These are phyloP conservation scores for Nematocida ironsii DNA, from an alignment of 371 early-diverging fungal genomes.

Conservation along the genomic window DNA sequence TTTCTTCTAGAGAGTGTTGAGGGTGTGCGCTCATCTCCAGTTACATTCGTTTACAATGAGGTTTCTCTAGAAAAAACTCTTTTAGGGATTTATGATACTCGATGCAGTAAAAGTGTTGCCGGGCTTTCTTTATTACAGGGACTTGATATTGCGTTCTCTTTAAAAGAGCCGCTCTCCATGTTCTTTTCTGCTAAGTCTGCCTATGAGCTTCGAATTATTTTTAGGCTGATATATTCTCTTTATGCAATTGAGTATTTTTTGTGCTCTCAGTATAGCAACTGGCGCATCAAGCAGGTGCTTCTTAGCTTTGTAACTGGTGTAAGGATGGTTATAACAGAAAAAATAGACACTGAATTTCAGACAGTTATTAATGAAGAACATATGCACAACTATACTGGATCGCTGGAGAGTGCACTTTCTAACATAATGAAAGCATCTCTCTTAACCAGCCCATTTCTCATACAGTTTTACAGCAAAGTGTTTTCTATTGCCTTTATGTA, in stretches of 20 bases:
- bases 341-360: slow-evolving; percentile 1
- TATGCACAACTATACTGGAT: background rate
- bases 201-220: slow-evolving; percentile 39
- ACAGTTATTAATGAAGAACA: background rate
- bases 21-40: background rate
- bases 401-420: slow-evolving; percentile 28
- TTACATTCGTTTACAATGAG: slow-evolving; percentile 24
- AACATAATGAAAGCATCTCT: slow-evolving; percentile 43
- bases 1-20: slow-evolving; percentile 25
- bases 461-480: slow-evolving; percentile 46
- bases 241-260: slow-evolving; percentile 44
- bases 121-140: slow-evolving; percentile 45
- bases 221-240: slow-evolving; percentile 48
- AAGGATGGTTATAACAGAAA: slow-evolving; percentile 50
- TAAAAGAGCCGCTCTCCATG: slow-evolving; percentile 31
- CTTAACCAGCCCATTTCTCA: slow-evolving; percentile 35
- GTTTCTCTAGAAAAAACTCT: slow-evolving; percentile 20
- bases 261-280: slow-evolving; percentile 1
- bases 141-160: slow-evolving; percentile 24
- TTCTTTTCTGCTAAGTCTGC: slow-evolving; percentile 45
- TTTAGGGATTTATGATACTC: slow-evolving; percentile 17
- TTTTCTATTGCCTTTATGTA: slow-evolving; percentile 45
- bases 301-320: slow-evolving; percentile 39
- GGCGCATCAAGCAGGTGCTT: slow-evolving; percentile 35
- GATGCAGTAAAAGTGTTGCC: background rate